Evolutionary conservation across 2,329 filamentous ascomycete species (phyloP), one percentile per base, ranked within the genome.

Genomic region (Sporothrix humicola): DNA sequence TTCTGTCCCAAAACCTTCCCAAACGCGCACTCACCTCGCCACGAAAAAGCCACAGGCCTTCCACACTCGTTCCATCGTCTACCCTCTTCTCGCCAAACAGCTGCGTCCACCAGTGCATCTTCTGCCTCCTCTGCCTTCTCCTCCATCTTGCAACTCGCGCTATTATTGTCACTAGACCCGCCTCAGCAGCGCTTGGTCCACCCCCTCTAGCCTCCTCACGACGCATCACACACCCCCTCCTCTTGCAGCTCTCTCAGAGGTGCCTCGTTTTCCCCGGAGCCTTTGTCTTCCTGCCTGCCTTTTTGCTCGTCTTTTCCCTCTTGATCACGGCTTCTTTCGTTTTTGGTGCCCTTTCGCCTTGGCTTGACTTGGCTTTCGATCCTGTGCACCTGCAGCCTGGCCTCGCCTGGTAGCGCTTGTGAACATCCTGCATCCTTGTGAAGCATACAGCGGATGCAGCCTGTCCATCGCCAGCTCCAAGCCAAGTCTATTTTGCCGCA

Each of bases 401-500:
- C 42, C 42, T 66, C 17, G 23, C 50, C 59, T 65, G 37, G 23
- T 58, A 15, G 52, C 52, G 52, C 52, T 20, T 23, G 52, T 37
- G 31, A 37, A 37, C 31, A 56, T 7, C 52, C 52, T 56, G 20
- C 52, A 37, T 20, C 31, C 31, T 37, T 37, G 31, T 37, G 31
- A 37, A 37, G 31, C 31, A 37, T 20, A 48, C 46, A 48, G 10
- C 9, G 5, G 52, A 20, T 23, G 52, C 52, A 26, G n/a, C n/a
- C 52, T 56, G 20, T 20, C 52, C 31, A 37, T 37, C 31, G 31
- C 31, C 31, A 37, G 31, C 31, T 31, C 52, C 52, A 56, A 26
- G 15, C 61, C 13, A 61, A 23, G 50, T 74, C 79, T 80, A 78
- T 80, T 81, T 81, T 82, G 78, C 80, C 80, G 80, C 79, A 80